These are phyloP conservation scores for Pelargonium australe DNA, from an alignment of 441 rosid genomes.

Conservation along the genomic window DNA sequence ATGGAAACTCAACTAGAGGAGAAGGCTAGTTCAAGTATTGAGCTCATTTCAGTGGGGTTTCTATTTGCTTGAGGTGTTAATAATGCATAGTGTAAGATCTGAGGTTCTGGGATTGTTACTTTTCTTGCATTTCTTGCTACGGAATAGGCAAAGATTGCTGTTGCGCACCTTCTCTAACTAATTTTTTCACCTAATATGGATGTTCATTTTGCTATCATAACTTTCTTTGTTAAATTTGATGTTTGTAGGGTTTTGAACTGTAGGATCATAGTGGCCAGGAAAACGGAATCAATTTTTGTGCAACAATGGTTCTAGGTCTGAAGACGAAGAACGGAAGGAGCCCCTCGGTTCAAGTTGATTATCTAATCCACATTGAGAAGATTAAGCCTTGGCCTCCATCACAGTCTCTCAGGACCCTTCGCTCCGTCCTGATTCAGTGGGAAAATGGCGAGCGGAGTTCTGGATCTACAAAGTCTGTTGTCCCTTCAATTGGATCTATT, in stretches of 20 bases:
- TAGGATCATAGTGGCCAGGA: slow-evolving; percentile 2
- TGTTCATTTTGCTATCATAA: neutral
- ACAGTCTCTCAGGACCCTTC: slow-evolving; percentile 74
- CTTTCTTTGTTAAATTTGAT: slow-evolving; percentile 1
- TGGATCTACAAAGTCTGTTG: slow-evolving; percentile 58
- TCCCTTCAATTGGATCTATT: slow-evolving; percentile 68
- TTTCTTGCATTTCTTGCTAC: neutral
- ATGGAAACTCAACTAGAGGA: neutral
- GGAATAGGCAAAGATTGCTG: neutral
- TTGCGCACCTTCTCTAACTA: neutral
- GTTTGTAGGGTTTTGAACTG: neutral
- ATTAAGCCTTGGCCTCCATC: slow-evolving; percentile 99
- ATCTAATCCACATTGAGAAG: slow-evolving; percentile 68
- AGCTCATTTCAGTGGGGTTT: slow-evolving; percentile 5
- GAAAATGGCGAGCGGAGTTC: slow-evolving; percentile 68
- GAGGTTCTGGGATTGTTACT: slow-evolving; percentile 2
- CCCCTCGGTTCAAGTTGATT: slow-evolving; percentile 47
- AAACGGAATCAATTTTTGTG: slow-evolving; percentile 27
- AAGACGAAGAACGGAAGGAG: slow-evolving; percentile 56
- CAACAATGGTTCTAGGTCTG: slow-evolving; percentile 58
- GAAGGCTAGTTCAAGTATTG: slow-evolving; percentile 1
- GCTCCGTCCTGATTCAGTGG: slow-evolving; percentile 84
- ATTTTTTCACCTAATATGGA: neutral
- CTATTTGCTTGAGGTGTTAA: neutral
- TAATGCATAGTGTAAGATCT: neutral